Base-by-base conservation (phyloP, 2,329 filamentous ascomycete species). In the Coniochaeta sp. region DNA sequence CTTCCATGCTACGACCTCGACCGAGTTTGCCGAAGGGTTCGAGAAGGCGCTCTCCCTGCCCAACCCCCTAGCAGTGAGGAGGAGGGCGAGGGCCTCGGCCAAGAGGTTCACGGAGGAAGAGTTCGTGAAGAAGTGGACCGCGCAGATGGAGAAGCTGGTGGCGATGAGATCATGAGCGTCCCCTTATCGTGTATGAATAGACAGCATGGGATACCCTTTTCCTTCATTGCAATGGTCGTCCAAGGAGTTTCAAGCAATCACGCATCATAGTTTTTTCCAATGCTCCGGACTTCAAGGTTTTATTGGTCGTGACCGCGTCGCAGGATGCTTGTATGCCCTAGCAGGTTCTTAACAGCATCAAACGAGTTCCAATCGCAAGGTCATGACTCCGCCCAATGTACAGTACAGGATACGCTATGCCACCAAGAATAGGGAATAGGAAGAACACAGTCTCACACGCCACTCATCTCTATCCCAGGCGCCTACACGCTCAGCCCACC, bases 81-180 rank as follows among this genome's bases (percentile, higher is more conserved):
- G 81, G 34, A 80, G 93, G 60, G 93, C 95, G 0, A 82, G 92
- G 40, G 78, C 83, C 66, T 96, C 91, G 6, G 90, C 93, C 1
- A 83, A 85, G 74, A 80, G 95, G 55, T 99, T 99, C 70, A 93
- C 90, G 0, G 93, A 97, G 69, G 87, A 89, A 67, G 89, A 89
- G 61, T 99, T 99, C 76, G 87, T 83, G 1, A 81, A 81, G 66
- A 88, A 86, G 65, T 99, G 95, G 93, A 74, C 90, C 50, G 73
- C 74, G 32, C 85, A 96, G 72, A 84, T 96, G 79, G 86, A 89
- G 69, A 84, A 81, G 67, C 77, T 98, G 62, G 84, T 97, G 24
- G 73, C 71, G 10, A 50, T 67, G 57, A 63, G 44, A 47, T 47
- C 58, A 47, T 58, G 55, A 60, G 6, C 36, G 9, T 17, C 14